phyloP scores from a whole-genome alignment of 2,329 filamentous ascomycete species.

The Balansia obtecta region DNA sequence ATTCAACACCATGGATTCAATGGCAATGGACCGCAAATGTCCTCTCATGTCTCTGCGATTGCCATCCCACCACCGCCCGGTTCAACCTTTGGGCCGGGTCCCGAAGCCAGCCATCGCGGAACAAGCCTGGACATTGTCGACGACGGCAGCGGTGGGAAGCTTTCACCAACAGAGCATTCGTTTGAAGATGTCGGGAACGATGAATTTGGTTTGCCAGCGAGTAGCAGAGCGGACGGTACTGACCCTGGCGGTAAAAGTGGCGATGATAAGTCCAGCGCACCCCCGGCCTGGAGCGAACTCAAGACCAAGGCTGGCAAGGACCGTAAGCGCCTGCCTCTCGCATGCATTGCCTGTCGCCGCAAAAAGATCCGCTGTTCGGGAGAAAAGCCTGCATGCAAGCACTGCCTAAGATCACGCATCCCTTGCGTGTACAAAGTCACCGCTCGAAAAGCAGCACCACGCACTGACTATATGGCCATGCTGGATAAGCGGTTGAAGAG shows the following conservation, averaged over 20 bases:
- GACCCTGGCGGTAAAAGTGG: constrained; percentile 40
- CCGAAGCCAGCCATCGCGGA: constrained; percentile 13
- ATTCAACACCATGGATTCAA: constrained; percentile 16
- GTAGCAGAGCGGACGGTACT: constrained; percentile 36
- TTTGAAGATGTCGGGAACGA: constrained; percentile 43
- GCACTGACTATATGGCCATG: constrained; percentile 99
- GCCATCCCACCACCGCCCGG: constrained; percentile 10
- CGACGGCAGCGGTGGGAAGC: constrained; percentile 30
- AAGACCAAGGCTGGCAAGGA: constrained; percentile 94
- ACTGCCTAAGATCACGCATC: constrained; percentile 82
- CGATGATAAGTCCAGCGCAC: constrained; percentile 44
- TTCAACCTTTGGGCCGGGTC: constrained; percentile 11
- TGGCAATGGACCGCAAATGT: constrained; percentile 9
- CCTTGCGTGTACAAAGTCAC: constrained; percentile 98
- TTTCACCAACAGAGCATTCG: constrained; percentile 30
- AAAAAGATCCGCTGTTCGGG: constrained; percentile 98
- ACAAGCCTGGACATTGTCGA: constrained; percentile 30
- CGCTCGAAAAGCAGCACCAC: constrained; percentile 80
- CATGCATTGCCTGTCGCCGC: constrained; percentile 87
- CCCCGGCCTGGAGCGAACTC: constrained; percentile 66
- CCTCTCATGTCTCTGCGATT: constrained; percentile 10
- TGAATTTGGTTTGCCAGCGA: constrained; percentile 42
- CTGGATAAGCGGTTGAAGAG: constrained; percentile 87
- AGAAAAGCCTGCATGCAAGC: constrained; percentile 95
- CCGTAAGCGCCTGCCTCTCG: constrained; percentile 79